Evolutionary conservation across 441 rosid genomes (phyloP).

Genomic region (Cnidoscolus chayamansa): DNA sequence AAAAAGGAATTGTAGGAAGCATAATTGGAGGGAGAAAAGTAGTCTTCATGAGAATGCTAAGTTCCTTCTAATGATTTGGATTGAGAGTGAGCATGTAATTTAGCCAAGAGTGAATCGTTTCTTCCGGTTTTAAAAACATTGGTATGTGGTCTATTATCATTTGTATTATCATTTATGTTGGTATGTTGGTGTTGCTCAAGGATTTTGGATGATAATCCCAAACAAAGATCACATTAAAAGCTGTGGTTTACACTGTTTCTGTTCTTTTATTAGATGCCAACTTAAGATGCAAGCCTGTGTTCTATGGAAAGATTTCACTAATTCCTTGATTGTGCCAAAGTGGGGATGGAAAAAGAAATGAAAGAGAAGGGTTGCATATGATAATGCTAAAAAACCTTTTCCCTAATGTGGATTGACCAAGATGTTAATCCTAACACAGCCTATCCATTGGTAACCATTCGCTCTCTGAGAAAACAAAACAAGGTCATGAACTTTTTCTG

Average conservation of each 20-base stretch:
- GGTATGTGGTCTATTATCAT: constrained; percentile 15
- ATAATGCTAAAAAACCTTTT: background rate
- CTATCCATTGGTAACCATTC: constrained; percentile 35
- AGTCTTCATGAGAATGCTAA: constrained; percentile 43
- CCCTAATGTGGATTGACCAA: constrained; percentile 23
- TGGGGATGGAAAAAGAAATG: constrained; percentile 1
- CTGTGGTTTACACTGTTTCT: background rate
- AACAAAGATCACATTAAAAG: no score
- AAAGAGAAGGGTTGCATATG: constrained; percentile 15
- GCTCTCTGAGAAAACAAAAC: constrained; percentile 18
- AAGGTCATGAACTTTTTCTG: constrained; percentile 13
- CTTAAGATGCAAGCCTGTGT: background rate
- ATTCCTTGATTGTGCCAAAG: constrained; percentile 7
- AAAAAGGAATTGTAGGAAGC: constrained; percentile 33
- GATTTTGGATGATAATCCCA: background rate
- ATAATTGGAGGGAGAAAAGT: constrained; percentile 49
- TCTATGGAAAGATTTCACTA: background rate
- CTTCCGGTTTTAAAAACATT: background rate
- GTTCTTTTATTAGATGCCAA: background rate
- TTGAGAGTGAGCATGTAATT: background rate
- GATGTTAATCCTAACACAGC: constrained; percentile 34
- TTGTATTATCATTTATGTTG: background rate
- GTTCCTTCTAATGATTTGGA: constrained; percentile 46
- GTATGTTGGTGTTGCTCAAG: background rate
- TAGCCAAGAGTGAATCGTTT: background rate